Evolutionary conservation across 495 filamentous ascomycete genomes (phyloP).

Genomic region (Tuber melanosporum): DNA sequence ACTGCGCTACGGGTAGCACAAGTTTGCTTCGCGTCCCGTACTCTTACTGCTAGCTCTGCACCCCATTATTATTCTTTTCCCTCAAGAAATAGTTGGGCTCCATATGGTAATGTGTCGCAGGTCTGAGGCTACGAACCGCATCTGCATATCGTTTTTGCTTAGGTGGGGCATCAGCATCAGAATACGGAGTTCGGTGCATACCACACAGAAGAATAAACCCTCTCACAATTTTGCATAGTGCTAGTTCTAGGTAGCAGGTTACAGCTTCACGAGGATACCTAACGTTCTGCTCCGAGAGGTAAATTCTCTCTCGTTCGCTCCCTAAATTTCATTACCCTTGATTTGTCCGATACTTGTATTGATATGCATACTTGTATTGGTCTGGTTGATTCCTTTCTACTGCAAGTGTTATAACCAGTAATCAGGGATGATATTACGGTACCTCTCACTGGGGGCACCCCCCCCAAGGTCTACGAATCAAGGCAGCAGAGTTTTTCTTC

Average conservation of each 20-base stretch:
- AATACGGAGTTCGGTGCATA: background rate
- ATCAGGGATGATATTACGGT: background rate
- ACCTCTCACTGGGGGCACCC: background rate
- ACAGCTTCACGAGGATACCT: background rate
- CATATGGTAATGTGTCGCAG: background rate
- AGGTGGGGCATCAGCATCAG: background rate
- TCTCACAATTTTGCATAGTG: background rate
- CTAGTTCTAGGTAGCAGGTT: background rate
- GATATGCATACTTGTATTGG: background rate
- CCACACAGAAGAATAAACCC: background rate
- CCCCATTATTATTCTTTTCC: background rate
- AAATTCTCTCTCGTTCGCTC: background rate
- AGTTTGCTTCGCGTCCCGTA: background rate
- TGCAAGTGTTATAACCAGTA: background rate
- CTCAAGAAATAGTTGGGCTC: background rate
- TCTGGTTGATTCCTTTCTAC: background rate
- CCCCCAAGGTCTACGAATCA: background rate
- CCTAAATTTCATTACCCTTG: background rate
- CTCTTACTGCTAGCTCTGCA: background rate
- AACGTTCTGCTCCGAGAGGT: background rate
- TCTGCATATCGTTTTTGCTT: background rate
- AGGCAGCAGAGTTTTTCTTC: background rate
- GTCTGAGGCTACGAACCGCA: background rate
- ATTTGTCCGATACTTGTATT: background rate
- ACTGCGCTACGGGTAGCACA: background rate